Evolutionary conservation across 805 yeast genomes (phyloP).

Genomic region (Komagataella pseudopastoris): DNA sequence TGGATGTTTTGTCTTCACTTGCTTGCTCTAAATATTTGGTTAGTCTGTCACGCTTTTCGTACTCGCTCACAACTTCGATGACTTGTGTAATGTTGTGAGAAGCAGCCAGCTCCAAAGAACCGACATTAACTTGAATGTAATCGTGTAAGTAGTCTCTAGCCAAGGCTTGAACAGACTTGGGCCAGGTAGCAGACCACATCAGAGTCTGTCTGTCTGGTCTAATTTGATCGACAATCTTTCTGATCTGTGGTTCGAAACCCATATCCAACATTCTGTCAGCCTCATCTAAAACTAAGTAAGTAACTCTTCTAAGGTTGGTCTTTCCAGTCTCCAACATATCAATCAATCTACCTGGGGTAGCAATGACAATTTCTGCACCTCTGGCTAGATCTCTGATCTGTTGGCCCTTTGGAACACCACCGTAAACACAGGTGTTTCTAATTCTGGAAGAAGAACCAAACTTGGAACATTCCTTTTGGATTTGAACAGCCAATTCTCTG

Average conservation of each 20-base stretch:
- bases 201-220: constrained; percentile 99
- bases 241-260: constrained; percentile 99
- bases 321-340: constrained; percentile 94
- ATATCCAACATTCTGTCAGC: constrained; percentile 99
- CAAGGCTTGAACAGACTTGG: constrained; percentile 89
- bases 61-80: constrained; percentile 83
- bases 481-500: constrained; percentile 97
- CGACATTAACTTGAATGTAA: constrained; percentile 92
- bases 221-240: constrained; percentile 91
- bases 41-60: constrained; percentile 88
- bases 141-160: constrained; percentile 86
- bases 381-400: constrained; percentile 92
- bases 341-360: constrained; percentile 97
- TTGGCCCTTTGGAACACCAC: constrained; percentile 98
- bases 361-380: constrained; percentile 93
- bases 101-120: constrained; percentile 92
- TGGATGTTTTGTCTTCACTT: constrained; percentile 56
- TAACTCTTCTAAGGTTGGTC: constrained; percentile 91
- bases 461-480: constrained; percentile 90
- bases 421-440: constrained; percentile 94
- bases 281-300: constrained; percentile 94
- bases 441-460: constrained; percentile 87
- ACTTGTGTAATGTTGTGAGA: constrained; percentile 91
- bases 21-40: constrained; percentile 74
- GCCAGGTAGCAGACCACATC: constrained; percentile 99